Conservation (phyloP, 2,329 filamentous ascomycete genomes). For the Fusarium ambrosium region DNA sequence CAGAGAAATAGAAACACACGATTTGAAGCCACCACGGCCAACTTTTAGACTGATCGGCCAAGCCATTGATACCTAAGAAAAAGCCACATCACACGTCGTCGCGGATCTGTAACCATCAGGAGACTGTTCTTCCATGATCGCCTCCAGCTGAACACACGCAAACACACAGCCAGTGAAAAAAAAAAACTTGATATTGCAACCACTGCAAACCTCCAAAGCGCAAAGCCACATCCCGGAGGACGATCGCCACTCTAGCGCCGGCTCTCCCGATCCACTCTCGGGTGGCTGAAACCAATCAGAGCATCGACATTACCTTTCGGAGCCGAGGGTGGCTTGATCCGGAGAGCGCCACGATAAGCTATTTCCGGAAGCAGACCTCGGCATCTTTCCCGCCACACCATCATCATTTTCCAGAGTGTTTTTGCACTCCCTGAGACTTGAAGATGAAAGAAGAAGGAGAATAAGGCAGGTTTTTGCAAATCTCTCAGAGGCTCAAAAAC, state of each 20-base stretch:
- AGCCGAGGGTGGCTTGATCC: conserved; percentile 21
- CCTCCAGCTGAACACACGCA: neutral
- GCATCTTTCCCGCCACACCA: neutral
- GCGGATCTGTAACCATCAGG: neutral
- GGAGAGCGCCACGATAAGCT: neutral
- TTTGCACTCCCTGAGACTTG: neutral
- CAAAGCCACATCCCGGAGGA: conserved; percentile 12
- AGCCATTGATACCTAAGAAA: neutral
- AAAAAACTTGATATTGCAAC: neutral
- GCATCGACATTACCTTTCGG: neutral
- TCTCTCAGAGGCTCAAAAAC: neutral
- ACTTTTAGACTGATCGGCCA: neutral
- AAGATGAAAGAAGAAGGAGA: neutral
- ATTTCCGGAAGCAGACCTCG: conserved; percentile 15
- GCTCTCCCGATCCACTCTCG: neutral
- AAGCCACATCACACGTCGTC: neutral
- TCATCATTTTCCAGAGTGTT: neutral
- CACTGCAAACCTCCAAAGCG: neutral
- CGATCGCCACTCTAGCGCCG: conserved; percentile 9
- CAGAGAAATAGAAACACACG: neutral
- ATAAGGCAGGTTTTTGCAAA: neutral
- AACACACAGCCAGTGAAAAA: neutral
- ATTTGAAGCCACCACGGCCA: neutral
- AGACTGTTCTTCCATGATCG: neutral
- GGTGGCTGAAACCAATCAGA: conserved; percentile 19